Base-by-base conservation (phyloP, 176 grass and related monocot species). In the Carex myosuroides region DNA sequence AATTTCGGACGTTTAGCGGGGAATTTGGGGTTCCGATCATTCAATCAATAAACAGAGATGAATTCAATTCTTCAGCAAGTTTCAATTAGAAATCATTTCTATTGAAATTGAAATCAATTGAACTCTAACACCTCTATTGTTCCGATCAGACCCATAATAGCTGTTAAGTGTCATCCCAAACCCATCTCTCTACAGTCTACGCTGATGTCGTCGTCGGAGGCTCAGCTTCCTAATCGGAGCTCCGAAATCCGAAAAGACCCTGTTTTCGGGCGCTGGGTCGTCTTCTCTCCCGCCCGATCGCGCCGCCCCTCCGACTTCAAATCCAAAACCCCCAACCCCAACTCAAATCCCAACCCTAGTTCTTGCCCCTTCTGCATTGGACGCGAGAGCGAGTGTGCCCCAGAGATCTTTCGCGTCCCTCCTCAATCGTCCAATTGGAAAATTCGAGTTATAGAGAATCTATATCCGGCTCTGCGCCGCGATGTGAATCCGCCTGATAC, bases 401-500 rank as follows among this genome's bases (percentile, higher is more conserved):
- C 96, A 12, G 85, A 99, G 88, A 99, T 99, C 84, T 99, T 99
- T 83, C 93, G 96, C 48, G 60, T 94, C 2, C 89, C 84, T 53
- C 41, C 69, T 37, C 22, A 6, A 10, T 3, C 86, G 6, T 42
- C 64, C 9, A 65, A 85, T 10, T 95, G 96, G 96, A 92, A 89
- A 86, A 91, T 99, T 87, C 91, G 93, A 18, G 91, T 99, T 41
- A 99, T 95, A 77, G 91, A 99, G 96, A 99, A 99, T 76, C 88
- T 95, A 9, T 95, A 92, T 74, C 93, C 91, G 4, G 93, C 96
- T 42, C 88, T 95, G 48, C 88, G 88, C 83, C 96, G 93, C 58
- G 96, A 99, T 75, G 2, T 61, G 6, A 85, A 88, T 72, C 89
- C 89, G 74, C 78, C 80, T 6, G 42, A 66, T 24, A n/a, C 60